phyloP scores from a whole-genome alignment of 345 rosid genomes.

The Viola odorata region DNA sequence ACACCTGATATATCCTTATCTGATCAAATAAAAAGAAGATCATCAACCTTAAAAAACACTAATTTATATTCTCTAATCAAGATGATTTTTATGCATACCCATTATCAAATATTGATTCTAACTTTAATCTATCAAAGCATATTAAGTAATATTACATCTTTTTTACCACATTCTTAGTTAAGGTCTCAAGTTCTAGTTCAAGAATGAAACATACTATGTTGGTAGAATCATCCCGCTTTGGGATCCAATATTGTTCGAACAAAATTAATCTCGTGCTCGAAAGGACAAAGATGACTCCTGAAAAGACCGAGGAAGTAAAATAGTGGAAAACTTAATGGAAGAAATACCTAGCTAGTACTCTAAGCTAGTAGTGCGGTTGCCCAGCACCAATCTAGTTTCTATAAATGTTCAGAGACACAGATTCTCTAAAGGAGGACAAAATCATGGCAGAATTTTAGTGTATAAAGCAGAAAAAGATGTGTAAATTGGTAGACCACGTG shows the following conservation, averaged over 20 bases:
- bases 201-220: no score
- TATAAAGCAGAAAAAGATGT: constrained; percentile 20
- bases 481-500: constrained; percentile 28
- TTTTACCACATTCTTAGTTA: no score
- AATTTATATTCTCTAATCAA: constrained; percentile 13
- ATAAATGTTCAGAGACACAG: constrained; percentile 24
- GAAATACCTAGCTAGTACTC: not conserved
- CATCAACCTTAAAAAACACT: not conserved
- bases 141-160: no score
- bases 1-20: not conserved
- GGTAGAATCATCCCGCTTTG: no score
- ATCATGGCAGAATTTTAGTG: constrained; percentile 15
- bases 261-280: no score
- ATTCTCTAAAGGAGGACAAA: constrained; percentile 17
- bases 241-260: no score
- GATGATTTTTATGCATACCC: not conserved
- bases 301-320: no score
- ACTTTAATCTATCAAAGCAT: no score
- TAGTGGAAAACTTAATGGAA: no score
- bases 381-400: constrained; percentile 23
- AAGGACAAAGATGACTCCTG: no score
- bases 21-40: no score
- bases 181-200: no score
- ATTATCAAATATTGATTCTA: not conserved
- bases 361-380: constrained; percentile 13